Conservation (phyloP, 495 filamentous ascomycete species). For the Tetracladium marchalianum region DNA sequence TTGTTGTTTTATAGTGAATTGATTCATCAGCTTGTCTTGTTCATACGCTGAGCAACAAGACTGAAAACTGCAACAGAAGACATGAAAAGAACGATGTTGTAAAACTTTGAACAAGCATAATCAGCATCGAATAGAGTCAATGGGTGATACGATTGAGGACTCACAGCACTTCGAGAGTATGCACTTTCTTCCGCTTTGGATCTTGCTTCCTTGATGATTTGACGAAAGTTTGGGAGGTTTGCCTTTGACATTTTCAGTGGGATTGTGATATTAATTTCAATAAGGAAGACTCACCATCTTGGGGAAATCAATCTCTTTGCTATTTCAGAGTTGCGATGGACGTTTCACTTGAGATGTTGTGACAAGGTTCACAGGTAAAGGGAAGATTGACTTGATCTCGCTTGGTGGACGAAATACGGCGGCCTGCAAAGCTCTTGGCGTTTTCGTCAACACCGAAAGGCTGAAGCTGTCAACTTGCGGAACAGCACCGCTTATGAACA, state of each 20-base stretch:
- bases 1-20: not conserved
- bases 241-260: conserved; percentile 38
- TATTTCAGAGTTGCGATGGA: too few species aligned
- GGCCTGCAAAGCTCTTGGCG: too few species aligned
- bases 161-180: conserved; percentile 85
- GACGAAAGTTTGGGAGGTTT: conserved; percentile 88
- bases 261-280: not conserved
- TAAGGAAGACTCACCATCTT: conserved; percentile 11
- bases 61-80: conserved; percentile 91
- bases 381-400: too few species aligned
- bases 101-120: conserved; percentile 54
- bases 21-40: conserved; percentile 11
- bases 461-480: too few species aligned
- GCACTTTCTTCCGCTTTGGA: conserved; percentile 91
- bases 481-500: too few species aligned
- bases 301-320: too few species aligned
- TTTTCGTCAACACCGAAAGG: too few species aligned
- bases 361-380: too few species aligned
- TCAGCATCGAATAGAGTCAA: conserved; percentile 6
- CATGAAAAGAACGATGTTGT: conserved; percentile 93
- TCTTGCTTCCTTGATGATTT: conserved; percentile 90
- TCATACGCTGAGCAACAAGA: conserved; percentile 72
- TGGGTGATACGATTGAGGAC: conserved; percentile 20
- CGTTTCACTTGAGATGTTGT: too few species aligned
- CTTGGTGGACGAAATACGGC: too few species aligned